Percentiles rank a stretch among this genome's conserved stretches.
These are phyloP conservation scores for Raphanus raphanistrum DNA, from an alignment of 345 rosid species.

Conservation along the genomic window DNA sequence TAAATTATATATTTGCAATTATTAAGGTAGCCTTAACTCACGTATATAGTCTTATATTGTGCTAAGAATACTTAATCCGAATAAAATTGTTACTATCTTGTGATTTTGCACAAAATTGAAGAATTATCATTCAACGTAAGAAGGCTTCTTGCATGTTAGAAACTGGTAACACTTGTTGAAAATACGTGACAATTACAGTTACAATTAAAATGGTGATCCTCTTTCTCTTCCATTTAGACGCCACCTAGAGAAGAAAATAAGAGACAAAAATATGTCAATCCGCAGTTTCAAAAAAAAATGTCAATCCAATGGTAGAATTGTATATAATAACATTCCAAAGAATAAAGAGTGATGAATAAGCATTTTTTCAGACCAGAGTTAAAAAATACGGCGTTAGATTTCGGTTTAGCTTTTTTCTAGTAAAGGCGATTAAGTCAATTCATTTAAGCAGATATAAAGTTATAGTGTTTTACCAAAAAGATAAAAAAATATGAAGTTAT, in stretches of 20 bases:
- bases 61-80: background rate
- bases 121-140: slow-evolving; percentile 20
- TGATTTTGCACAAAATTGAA: background rate
- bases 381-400: background rate
- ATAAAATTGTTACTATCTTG: background rate
- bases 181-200: slow-evolving; percentile 21
- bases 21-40: background rate
- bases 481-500: background rate
- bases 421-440: background rate
- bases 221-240: slow-evolving; percentile 15
- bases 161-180: slow-evolving; percentile 28
- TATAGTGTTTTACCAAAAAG: background rate
- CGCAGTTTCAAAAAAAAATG: background rate
- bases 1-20: background rate
- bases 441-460: background rate
- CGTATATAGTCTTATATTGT: background rate
- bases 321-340: background rate
- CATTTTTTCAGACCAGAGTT: background rate
- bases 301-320: slow-evolving; percentile 4
- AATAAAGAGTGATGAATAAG: background rate
- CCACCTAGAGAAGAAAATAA: slow-evolving; percentile 27
- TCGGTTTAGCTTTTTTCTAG: background rate
- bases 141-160: slow-evolving; percentile 35
- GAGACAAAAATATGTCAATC: background rate
- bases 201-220: slow-evolving; percentile 20